Conservation (phyloP, 116 monocot species). For the Thalassia testudinum region DNA sequence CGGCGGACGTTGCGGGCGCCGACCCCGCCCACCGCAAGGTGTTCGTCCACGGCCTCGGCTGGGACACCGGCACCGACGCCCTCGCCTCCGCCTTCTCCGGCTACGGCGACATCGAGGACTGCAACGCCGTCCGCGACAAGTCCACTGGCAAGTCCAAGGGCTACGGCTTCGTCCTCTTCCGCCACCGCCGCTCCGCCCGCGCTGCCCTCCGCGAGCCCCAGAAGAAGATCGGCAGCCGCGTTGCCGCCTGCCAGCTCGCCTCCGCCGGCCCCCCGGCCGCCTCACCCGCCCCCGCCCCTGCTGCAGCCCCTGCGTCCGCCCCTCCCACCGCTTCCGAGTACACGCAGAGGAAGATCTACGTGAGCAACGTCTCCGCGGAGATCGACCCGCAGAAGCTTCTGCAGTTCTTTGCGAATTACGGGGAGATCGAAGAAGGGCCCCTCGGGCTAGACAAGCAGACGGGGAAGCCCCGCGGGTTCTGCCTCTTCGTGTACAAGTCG, state of each 20-base stretch:
- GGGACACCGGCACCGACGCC: constrained; percentile 56
- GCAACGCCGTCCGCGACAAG: constrained; percentile 59
- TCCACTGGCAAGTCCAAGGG: constrained; percentile 65
- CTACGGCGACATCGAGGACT: constrained; percentile 74
- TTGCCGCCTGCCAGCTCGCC: constrained; percentile 67
- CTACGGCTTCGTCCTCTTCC: constrained; percentile 76
- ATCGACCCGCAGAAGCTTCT: constrained; percentile 44
- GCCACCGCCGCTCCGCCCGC: constrained; percentile 33
- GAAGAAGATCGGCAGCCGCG: constrained; percentile 70
- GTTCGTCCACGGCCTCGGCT: constrained; percentile 75
- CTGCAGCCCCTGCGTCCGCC: too few species aligned
- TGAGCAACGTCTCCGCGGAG: constrained; percentile 67
- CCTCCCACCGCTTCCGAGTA: constrained; percentile 50
- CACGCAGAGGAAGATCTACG: constrained; percentile 72
- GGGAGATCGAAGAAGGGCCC: constrained; percentile 84
- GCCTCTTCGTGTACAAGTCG: constrained; percentile 57
- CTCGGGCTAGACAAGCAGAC: constrained; percentile 63
- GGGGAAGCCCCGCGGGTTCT: constrained; percentile 63
- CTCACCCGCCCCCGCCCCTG: too few species aligned
- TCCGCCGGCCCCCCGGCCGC: constrained; percentile 36
- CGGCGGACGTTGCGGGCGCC: constrained; percentile 27
- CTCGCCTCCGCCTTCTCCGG: constrained; percentile 25
- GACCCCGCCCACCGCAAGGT: constrained; percentile 68
- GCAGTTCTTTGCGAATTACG: constrained; percentile 56
- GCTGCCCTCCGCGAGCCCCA: constrained; percentile 51